phyloP scores from a whole-genome alignment of 1,139 yeast species.

The Lodderomyces metapsilosis region DNA sequence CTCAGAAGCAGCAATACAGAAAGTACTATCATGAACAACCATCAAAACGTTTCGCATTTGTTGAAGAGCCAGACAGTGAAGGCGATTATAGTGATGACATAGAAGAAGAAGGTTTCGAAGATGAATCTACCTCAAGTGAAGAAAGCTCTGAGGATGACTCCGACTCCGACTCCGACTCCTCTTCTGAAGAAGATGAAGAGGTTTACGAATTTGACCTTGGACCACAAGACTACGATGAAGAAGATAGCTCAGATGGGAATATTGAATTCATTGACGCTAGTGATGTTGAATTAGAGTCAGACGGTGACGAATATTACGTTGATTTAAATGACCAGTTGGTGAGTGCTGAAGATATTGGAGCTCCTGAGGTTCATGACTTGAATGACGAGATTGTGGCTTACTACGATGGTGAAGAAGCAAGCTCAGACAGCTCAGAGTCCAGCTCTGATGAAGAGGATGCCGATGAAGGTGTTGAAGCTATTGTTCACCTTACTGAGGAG shows the following conservation, averaged over 20 bases:
- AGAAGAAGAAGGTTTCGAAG: conserved; percentile 7
- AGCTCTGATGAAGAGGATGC: conserved; percentile 14
- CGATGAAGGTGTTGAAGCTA: conserved; percentile 10
- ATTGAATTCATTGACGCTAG: conserved; percentile 10
- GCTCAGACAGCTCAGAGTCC: background rate
- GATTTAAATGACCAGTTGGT: conserved; percentile 42
- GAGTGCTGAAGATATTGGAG: conserved; percentile 34
- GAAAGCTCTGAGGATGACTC: conserved; percentile 5
- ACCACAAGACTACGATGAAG: conserved; percentile 14
- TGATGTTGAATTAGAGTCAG: conserved; percentile 14
- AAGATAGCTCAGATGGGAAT: conserved; percentile 9
- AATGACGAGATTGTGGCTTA: conserved; percentile 41
- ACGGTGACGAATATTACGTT: conserved; percentile 20
- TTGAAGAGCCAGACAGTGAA: conserved; percentile 41
- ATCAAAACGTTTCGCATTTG: conserved; percentile 30
- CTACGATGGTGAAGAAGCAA: conserved; percentile 28
- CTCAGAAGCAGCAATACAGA: conserved; percentile 21
- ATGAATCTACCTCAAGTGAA: background rate
- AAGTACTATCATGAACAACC: conserved; percentile 37
- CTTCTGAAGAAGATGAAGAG: conserved; percentile 16
- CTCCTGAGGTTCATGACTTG: conserved; percentile 30
- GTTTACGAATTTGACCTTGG: conserved; percentile 18
- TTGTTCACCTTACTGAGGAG: conserved; percentile 1
- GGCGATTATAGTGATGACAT: conserved; percentile 21
- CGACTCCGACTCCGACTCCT: conserved; percentile 7